Evolutionary conservation across 108 stramenopile species (phyloP).

Genomic region (Parmales sp.): DNA sequence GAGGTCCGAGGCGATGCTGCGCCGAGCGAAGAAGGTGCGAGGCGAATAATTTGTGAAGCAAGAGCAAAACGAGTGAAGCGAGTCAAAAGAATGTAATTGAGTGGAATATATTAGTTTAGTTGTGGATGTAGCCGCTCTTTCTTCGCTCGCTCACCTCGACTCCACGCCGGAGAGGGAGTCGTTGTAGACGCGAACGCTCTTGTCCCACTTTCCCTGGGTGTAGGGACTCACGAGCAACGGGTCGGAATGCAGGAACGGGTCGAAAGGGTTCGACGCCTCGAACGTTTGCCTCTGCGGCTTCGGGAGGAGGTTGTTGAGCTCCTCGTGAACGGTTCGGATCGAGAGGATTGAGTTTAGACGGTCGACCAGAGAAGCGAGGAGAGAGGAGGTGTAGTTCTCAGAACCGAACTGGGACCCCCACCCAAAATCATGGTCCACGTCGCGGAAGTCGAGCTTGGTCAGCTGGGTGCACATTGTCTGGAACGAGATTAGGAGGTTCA

Average conservation of each 20-base stretch:
- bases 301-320: background rate
- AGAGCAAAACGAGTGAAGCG: no score
- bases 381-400: background rate
- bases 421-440: background rate
- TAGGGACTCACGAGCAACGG: background rate
- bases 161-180: conserved; percentile 10
- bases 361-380: background rate
- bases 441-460: conserved; percentile 4
- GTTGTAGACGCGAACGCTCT: background rate
- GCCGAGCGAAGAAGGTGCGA: no score
- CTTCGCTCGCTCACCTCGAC: no score
- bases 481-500: background rate
- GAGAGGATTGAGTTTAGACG: background rate
- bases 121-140: no score
- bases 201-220: background rate
- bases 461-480: background rate
- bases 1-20: conserved; percentile 16
- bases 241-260: background rate
- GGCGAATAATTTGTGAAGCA: no score
- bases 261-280: background rate
- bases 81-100: no score
- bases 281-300: background rate
- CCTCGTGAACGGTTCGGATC: background rate
- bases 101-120: no score
- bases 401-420: background rate